phyloP scores from a whole-genome alignment of 495 filamentous ascomycete species.

The Aspergillus olivimuriae region DNA sequence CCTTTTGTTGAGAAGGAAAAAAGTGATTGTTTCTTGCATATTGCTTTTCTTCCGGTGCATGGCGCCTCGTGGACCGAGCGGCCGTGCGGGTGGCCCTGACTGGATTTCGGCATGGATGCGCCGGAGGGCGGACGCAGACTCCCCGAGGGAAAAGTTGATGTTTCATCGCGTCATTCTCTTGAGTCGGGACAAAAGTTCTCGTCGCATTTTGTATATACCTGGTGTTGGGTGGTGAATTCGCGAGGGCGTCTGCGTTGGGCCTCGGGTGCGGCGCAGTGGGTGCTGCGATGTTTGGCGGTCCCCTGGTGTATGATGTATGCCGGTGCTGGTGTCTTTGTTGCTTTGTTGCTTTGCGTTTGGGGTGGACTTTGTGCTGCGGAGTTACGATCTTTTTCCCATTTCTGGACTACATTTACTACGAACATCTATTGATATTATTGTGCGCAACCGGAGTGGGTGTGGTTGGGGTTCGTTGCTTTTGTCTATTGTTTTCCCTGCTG shows the following conservation, averaged over 20 bases:
- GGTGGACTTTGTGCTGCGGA: slow-evolving; percentile 17
- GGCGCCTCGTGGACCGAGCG: slow-evolving; percentile 15
- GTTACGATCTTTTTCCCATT: slow-evolving; percentile 16
- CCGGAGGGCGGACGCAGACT: slow-evolving; percentile 14
- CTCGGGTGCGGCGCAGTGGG: slow-evolving; percentile 12
- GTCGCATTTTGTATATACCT: slow-evolving; percentile 22
- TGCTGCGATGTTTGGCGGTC: slow-evolving; percentile 4
- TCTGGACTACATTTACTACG: too few species aligned
- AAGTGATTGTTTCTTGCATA: slow-evolving; percentile 17
- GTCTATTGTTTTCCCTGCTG: too few species aligned
- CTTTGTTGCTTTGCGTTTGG: too few species aligned
- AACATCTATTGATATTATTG: too few species aligned
- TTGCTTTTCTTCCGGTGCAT: background rate
- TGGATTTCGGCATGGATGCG: too few species aligned
- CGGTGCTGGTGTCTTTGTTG: too few species aligned
- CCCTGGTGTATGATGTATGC: slow-evolving; percentile 35
- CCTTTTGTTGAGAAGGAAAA: slow-evolving; percentile 14
- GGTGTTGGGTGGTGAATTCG: slow-evolving; percentile 15
- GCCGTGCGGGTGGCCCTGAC: too few species aligned
- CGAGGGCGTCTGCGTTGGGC: slow-evolving; percentile 12
- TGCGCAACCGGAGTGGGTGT: too few species aligned
- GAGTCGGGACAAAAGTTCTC: slow-evolving; percentile 13
- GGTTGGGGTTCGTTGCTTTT: too few species aligned
- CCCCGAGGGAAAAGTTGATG: slow-evolving; percentile 16
- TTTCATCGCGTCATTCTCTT: slow-evolving; percentile 7